A percentile compares a stretch with the other conserved stretches of the same genome.
These are phyloP conservation scores for Mycena leptocephala DNA, from an alignment of 768 basidiomycete genomes.

Conservation along the genomic window DNA sequence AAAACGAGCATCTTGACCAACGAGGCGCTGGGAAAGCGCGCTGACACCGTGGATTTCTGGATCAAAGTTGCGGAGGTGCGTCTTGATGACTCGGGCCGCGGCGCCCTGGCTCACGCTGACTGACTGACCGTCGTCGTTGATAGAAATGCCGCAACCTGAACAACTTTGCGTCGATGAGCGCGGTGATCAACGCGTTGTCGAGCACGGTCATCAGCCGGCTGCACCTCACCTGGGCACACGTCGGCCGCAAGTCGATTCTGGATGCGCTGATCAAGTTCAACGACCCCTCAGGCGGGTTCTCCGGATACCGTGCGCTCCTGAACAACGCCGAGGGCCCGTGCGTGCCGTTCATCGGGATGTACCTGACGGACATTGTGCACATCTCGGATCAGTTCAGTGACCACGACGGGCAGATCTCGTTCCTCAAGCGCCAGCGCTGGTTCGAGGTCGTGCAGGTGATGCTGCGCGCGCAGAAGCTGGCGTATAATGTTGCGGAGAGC, in stretches of 20 bases:
- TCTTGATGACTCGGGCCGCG: constrained; percentile 13
- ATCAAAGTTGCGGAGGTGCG: constrained; percentile 85
- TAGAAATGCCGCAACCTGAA: constrained; percentile 78
- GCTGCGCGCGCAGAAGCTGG: constrained; percentile 69
- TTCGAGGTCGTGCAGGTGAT: constrained; percentile 69
- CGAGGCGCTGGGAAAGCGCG: constrained; percentile 67
- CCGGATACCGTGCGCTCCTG: constrained; percentile 68
- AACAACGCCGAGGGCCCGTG: constrained; percentile 69
- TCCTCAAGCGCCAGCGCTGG: constrained; percentile 71
- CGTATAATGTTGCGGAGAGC: constrained; percentile 66
- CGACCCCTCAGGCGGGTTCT: constrained; percentile 73
- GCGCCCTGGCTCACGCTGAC: constrained; percentile 30
- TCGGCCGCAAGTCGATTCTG: constrained; percentile 65
- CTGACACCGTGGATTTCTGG: constrained; percentile 80
- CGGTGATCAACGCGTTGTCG: constrained; percentile 75
- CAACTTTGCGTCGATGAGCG: constrained; percentile 80
- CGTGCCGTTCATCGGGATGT: constrained; percentile 80
- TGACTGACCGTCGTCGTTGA: constrained; percentile 1
- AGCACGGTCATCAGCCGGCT: constrained; percentile 72
- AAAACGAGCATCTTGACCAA: constrained; percentile 72
- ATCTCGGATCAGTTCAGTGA: constrained; percentile 68
- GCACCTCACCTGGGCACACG: constrained; percentile 79
- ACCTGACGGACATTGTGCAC: constrained; percentile 73
- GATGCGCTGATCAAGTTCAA: constrained; percentile 70
- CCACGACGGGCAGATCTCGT: constrained; percentile 61